Base-by-base conservation (phyloP, 2,329 filamentous ascomycete species). In the Neofusicoccum laricinum region DNA sequence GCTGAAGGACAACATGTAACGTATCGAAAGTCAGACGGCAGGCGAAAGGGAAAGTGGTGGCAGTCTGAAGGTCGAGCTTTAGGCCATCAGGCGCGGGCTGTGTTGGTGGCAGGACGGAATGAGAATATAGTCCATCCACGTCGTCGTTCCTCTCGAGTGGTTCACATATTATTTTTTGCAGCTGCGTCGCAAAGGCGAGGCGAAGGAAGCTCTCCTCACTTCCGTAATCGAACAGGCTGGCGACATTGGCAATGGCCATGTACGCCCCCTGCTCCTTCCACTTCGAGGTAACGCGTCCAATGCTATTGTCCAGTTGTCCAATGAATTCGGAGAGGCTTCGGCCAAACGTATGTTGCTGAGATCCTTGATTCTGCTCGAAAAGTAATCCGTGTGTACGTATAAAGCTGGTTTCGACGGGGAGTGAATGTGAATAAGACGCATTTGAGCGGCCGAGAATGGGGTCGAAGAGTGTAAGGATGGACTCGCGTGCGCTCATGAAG, bases 401-500 rank as follows among this genome's bases (percentile, higher is more conserved):
- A 64, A 88, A 91, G 0, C 81, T 79, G 0, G 83, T 78, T 66
- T 92, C 89, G 1, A 87, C 77, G 1, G 80, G 70, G 4, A 79
- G 68, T 10, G 71, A 73, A 53, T 75, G 73, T 8, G 73, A 73
- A 38, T 73, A 70, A 6, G 53, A 58, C 36, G 73, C 30, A 41
- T 49, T 49, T 66, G 74, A 69, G 4, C 76, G 75, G 41, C 79
- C 75, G 45, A 85, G 72, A 30, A 82, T 76, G 0, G 84, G 83
- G 57, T 80, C 80, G 68, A 93, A 88, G 0, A 93, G 75, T 0
- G 88, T 91, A 73, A 88, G 81, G 41, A 93, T 87, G 0, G 85
- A 90, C 55, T 92, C 89, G 4, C 84, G 82, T 0, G 90, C 87
- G n/a, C 86, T 88, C 0, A 76, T 73, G 65, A 94, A 94, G 0